Percentiles rank a stretch among this genome's conserved stretches.
Conservation (phyloP, 768 basidiomycete genomes). For the Termitomyces sp. region DNA sequence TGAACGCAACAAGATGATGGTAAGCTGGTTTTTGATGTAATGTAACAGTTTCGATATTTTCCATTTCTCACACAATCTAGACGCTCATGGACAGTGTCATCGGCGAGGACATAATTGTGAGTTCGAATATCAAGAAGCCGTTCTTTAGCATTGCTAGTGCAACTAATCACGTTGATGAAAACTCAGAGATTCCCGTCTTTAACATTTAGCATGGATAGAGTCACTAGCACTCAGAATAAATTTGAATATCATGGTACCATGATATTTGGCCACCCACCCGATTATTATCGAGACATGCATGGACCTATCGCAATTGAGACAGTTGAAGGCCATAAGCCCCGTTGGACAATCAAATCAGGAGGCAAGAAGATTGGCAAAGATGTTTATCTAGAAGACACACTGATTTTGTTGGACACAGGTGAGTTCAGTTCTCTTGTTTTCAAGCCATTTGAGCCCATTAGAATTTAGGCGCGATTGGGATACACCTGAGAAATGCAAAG, state of each 20-base stretch:
- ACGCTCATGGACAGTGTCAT: not conserved
- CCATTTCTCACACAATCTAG: not conserved
- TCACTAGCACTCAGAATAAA: not conserved
- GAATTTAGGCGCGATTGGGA: not conserved
- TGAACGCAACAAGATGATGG: not conserved
- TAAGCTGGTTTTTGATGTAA: not conserved
- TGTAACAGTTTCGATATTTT: not conserved
- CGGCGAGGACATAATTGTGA: not conserved
- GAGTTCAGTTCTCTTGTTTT: not conserved
- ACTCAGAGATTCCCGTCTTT: not conserved
- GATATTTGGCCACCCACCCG: not conserved
- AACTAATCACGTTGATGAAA: too few species aligned
- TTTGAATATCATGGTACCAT: not conserved
- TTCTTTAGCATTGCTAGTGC: too few species aligned
- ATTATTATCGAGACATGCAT: not conserved
- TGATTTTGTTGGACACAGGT: not conserved
- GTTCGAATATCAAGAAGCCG: not conserved
- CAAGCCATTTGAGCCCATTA: too few species aligned
- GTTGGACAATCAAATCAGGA: not conserved
- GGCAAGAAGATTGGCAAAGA: not conserved
- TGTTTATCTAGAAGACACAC: not conserved
- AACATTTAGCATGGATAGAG: not conserved
- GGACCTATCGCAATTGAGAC: not conserved
- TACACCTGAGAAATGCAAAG: not conserved
- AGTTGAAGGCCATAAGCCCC: too few species aligned